A percentile compares a stretch with the other conserved stretches of the same genome.
Evolutionary conservation across 805 yeast species (phyloP).

Genomic region (Lachancea mirantina): DNA sequence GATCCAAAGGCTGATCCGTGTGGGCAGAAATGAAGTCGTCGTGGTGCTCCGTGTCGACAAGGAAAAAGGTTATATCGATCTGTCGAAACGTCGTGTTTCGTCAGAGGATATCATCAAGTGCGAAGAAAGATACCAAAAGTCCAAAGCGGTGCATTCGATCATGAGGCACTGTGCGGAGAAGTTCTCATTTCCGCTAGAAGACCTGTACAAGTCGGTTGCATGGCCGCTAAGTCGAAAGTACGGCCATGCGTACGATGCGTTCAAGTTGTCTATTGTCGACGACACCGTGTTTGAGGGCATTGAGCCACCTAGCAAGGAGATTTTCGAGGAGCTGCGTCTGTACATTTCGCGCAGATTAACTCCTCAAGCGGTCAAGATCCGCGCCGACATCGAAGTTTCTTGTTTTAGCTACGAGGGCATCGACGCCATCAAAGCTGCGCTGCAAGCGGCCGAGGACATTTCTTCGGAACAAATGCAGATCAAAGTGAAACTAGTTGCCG

Average conservation of each 20-base stretch:
- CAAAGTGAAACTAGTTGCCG: constrained; percentile 93
- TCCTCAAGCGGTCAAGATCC: constrained; percentile 94
- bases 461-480: constrained; percentile 82
- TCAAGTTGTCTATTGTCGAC: constrained; percentile 92
- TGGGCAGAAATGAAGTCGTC: constrained; percentile 96
- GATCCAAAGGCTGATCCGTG: constrained; percentile 94
- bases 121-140: constrained; percentile 94
- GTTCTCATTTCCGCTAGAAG: constrained; percentile 80
- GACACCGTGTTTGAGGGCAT: constrained; percentile 75
- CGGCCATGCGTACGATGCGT: constrained; percentile 97
- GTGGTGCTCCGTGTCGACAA: constrained; percentile 97
- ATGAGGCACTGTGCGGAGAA: constrained; percentile 98
- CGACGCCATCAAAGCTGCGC: constrained; percentile 89
- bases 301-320: constrained; percentile 60
- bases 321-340: constrained; percentile 74
- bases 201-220: constrained; percentile 79
- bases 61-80: constrained; percentile 96
- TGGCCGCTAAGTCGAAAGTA: constrained; percentile 96
- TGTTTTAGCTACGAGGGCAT: constrained; percentile 97
- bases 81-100: constrained; percentile 96
- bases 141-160: constrained; percentile 97
- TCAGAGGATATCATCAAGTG: constrained; percentile 95
- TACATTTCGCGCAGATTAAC: constrained; percentile 92
- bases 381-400: constrained; percentile 98
- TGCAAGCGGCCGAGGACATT: constrained; percentile 76